Percentiles rank a stretch among this genome's conserved stretches.
phyloP scores from a whole-genome alignment of 2,329 filamentous ascomycete genomes.

The Magnaporthiopsis incrustans region DNA sequence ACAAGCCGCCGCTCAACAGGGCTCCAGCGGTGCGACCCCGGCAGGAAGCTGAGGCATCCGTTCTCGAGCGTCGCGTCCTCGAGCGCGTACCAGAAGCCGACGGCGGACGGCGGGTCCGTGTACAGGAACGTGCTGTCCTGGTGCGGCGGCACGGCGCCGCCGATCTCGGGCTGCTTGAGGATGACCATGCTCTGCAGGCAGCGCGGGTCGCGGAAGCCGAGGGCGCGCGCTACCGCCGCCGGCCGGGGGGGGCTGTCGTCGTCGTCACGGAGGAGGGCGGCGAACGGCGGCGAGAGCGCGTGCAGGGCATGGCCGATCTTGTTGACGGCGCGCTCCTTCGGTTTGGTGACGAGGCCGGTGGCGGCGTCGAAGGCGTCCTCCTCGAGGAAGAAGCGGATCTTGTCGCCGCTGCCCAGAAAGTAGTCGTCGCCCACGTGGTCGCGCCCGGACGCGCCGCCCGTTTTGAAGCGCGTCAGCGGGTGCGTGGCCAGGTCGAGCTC shows the following conservation, averaged over 20 bases:
- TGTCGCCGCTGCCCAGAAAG: conserved; percentile 83
- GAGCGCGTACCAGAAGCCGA: conserved; percentile 96
- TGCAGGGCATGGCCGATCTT: conserved; percentile 79
- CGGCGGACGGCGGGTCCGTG: conserved; percentile 77
- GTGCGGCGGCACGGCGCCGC: conserved; percentile 82
- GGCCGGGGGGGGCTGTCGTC: conserved; percentile 28
- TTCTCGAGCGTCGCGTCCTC: conserved; percentile 85
- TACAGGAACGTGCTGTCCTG: conserved; percentile 92
- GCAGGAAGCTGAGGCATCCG: conserved; percentile 80
- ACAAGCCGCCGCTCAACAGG: conserved; percentile 70
- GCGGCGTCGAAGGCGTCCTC: conserved; percentile 71
- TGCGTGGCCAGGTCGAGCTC: conserved; percentile 72
- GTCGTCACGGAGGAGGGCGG: conserved; percentile 36
- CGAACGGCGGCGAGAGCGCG: conserved; percentile 58
- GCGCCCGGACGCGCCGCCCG: conserved; percentile 56
- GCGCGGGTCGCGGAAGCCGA: conserved; percentile 70
- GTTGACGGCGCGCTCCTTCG: conserved; percentile 82
- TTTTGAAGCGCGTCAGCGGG: conserved; percentile 90
- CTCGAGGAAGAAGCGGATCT: conserved; percentile 95
- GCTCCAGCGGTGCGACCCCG: conserved; percentile 67
- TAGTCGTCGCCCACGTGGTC: conserved; percentile 90
- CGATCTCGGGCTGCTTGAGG: conserved; percentile 96
- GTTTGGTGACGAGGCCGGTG: conserved; percentile 58
- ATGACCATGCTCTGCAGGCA: conserved; percentile 94
- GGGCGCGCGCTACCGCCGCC: conserved; percentile 56